Conservation (phyloP, 2,329 filamentous ascomycete genomes). For the Emergomyces orientalis region DNA sequence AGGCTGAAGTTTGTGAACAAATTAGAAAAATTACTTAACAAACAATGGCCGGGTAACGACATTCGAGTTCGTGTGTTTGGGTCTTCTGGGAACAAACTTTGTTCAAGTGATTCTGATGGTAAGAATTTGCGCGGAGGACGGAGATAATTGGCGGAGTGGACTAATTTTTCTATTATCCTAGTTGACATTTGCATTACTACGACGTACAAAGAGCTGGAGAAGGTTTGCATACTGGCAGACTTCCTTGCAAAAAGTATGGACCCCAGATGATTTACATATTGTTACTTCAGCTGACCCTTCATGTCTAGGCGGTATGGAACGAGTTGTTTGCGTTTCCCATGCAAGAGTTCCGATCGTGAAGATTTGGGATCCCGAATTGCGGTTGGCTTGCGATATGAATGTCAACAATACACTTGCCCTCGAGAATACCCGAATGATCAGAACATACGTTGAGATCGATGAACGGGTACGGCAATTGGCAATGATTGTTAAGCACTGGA, state of each 20-base stretch:
- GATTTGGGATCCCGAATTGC: slow-evolving; percentile 90
- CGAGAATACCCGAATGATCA: slow-evolving; percentile 96
- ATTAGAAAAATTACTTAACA: slow-evolving; percentile 76
- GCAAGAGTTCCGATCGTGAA: slow-evolving; percentile 98
- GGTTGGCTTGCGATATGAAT: slow-evolving; percentile 92
- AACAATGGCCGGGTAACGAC: slow-evolving; percentile 82
- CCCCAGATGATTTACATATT: neutral
- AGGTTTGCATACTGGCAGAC: slow-evolving; percentile 82
- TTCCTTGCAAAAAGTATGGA: slow-evolving; percentile 67
- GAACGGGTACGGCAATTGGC: slow-evolving; percentile 81
- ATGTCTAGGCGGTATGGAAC: slow-evolving; percentile 78
- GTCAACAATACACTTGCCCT: slow-evolving; percentile 94
- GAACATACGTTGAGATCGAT: slow-evolving; percentile 91
- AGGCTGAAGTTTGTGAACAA: slow-evolving; percentile 72
- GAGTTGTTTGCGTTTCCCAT: slow-evolving; percentile 85
- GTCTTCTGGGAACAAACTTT: slow-evolving; percentile 92
- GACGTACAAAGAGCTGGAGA: slow-evolving; percentile 74
- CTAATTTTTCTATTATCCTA: slow-evolving; percentile 29
- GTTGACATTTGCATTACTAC: slow-evolving; percentile 98
- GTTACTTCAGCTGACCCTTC: slow-evolving; percentile 10
- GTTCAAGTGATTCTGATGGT: slow-evolving; percentile 95
- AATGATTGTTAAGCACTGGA: slow-evolving; percentile 98
- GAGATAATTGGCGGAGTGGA: slow-evolving; percentile 11
- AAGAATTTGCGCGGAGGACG: slow-evolving; percentile 24
- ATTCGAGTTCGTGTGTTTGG: slow-evolving; percentile 92